phyloP scores from a whole-genome alignment of 164 flowering plant species.

The Vitis rupestris region DNA sequence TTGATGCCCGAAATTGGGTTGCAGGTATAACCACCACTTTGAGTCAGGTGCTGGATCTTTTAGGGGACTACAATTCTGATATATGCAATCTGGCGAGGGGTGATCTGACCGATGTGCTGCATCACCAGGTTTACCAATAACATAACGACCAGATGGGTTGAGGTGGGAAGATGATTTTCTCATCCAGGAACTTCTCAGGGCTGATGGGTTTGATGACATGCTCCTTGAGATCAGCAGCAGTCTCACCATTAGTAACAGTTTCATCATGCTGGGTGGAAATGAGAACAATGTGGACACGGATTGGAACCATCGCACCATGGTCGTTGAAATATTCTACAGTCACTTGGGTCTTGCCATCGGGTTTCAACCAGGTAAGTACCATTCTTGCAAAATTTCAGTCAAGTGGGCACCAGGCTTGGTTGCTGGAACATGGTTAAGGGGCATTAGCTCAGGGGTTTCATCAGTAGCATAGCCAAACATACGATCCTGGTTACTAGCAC shows the following conservation, averaged over 20 bases:
- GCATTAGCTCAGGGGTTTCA: not conserved
- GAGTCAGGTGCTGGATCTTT: conserved; percentile 31
- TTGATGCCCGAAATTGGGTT: conserved; percentile 33
- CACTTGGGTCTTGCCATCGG: conserved; percentile 20
- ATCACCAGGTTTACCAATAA: conserved; percentile 18
- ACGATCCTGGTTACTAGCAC: conserved; percentile 18
- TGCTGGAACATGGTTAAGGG: conserved; percentile 23
- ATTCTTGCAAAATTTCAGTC: conserved; percentile 15
- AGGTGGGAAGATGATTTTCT: too few species aligned
- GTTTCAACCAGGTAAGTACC: conserved; percentile 19
- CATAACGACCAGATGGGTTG: too few species aligned
- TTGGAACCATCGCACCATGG: conserved; percentile 19
- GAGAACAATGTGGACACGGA: conserved; percentile 23
- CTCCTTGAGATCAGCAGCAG: conserved; percentile 12
- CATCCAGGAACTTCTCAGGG: conserved; percentile 24
- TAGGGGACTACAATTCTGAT: conserved; percentile 26
- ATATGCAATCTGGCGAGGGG: conserved; percentile 20
- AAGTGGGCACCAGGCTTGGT: conserved; percentile 21
- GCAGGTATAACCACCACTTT: conserved; percentile 50
- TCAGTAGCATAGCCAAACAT: conserved; percentile 20
- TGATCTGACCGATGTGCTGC: conserved; percentile 18
- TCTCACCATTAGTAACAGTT: conserved; percentile 19
- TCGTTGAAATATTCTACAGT: conserved; percentile 24
- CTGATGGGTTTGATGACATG: conserved; percentile 9
- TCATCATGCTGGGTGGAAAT: too few species aligned